Conservation (phyloP, 805 yeast genomes). For the Zygosaccharomyces bisporus region DNA sequence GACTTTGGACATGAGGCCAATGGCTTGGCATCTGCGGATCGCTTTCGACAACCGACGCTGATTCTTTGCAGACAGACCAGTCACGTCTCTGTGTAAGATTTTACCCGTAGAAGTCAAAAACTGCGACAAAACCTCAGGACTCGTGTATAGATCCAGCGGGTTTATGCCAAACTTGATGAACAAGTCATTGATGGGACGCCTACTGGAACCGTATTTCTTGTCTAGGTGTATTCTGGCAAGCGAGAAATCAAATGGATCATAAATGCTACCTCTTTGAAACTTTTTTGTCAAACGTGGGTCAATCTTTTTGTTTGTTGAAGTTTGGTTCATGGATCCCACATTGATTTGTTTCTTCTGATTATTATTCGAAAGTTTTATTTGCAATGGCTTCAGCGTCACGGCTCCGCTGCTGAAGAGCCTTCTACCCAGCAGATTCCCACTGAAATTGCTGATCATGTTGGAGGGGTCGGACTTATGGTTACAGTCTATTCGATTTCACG, state of each 20-base stretch:
- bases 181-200: conserved; percentile 30
- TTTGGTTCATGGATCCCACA: conserved; percentile 9
- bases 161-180: conserved; percentile 53
- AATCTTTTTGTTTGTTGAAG: conserved; percentile 27
- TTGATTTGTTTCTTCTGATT: conserved; percentile 13
- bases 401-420: conserved; percentile 2
- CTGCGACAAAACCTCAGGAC: conserved; percentile 64
- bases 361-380: conserved; percentile 8
- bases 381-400: conserved; percentile 1
- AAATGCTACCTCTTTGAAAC: conserved; percentile 51
- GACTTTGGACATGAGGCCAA: conserved; percentile 74
- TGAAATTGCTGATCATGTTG: conserved; percentile 1
- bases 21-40: conserved; percentile 71
- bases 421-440: neutral
- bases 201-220: conserved; percentile 34
- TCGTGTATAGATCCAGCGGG: conserved; percentile 66
- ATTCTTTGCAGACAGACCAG: conserved; percentile 61
- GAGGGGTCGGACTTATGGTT: neutral
- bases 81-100: conserved; percentile 66
- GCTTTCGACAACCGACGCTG: conserved; percentile 74
- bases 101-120: conserved; percentile 71
- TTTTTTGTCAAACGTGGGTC: conserved; percentile 42
- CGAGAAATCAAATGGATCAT: conserved; percentile 81
- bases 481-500: too few species aligned
- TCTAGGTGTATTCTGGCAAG: conserved; percentile 54